These are phyloP conservation scores for Neopestalotiopsis sp. DNA, from an alignment of 2,329 filamentous ascomycete genomes.

Conservation along the genomic window DNA sequence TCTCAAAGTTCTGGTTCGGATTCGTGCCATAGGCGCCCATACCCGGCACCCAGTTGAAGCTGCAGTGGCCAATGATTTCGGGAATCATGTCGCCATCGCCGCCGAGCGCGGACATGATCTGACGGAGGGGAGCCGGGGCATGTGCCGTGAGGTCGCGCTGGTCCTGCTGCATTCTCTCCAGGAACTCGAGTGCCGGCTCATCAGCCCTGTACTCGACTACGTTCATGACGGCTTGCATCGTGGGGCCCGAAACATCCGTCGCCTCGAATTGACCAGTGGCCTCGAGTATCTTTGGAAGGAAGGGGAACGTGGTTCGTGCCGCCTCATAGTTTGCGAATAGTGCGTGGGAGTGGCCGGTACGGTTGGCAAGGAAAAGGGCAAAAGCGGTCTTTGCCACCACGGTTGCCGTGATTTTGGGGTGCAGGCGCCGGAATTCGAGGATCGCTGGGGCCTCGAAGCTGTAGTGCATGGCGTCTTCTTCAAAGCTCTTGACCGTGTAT, in stretches of 20 bases:
- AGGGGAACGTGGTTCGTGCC: constrained; percentile 23
- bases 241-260: constrained; percentile 24
- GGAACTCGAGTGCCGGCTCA: constrained; percentile 20
- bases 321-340: constrained; percentile 25
- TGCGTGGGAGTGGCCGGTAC: constrained; percentile 25
- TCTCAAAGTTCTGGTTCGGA: constrained; percentile 18
- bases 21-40: constrained; percentile 21
- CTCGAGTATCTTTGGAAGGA: constrained; percentile 19
- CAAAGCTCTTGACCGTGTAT: constrained; percentile 15
- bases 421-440: constrained; percentile 17
- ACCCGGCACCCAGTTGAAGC: constrained; percentile 25
- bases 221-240: constrained; percentile 24
- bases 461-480: constrained; percentile 18
- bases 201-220: constrained; percentile 14
- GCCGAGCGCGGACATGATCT: constrained; percentile 20
- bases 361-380: constrained; percentile 22
- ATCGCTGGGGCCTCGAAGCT: constrained; percentile 21
- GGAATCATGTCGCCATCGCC: constrained; percentile 7
- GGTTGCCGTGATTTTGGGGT: constrained; percentile 18
- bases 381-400: constrained; percentile 23
- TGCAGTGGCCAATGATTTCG: constrained; percentile 19
- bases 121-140: constrained; percentile 20
- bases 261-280: constrained; percentile 20
- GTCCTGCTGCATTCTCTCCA: constrained; percentile 22
- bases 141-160: constrained; percentile 22